Percentiles rank a stretch among this genome's conserved stretches.
Evolutionary conservation across 176 grass and related monocot species (phyloP).

Genomic region (maize (Zea mays)): Zm-B73-REFERENCE-NAM-5.0 NC_050102.1:37860501-37861000

Average conservation of each 20-base stretch:
- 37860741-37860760: background rate
- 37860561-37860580: background rate
- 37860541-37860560: background rate
- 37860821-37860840: background rate
- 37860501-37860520: too few species aligned
- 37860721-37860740: background rate
- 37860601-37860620: background rate
- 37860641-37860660: background rate
- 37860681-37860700: background rate
- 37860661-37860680: background rate
- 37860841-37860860: background rate
- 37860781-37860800: background rate
- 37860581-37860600: background rate
- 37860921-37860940: constrained; percentile 90
- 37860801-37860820: background rate
- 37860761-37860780: background rate
- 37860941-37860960: constrained; percentile 65
- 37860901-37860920: constrained; percentile 54
- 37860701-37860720: background rate
- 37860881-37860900: background rate
- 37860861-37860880: background rate
- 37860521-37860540: rapidly evolving
- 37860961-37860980: constrained; percentile 87
- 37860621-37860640: background rate
- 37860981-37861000: constrained; percentile 81